Evolutionary conservation across 2,329 filamentous ascomycete species (phyloP).

Genomic region (Ilyonectria mors-panacis): DNA sequence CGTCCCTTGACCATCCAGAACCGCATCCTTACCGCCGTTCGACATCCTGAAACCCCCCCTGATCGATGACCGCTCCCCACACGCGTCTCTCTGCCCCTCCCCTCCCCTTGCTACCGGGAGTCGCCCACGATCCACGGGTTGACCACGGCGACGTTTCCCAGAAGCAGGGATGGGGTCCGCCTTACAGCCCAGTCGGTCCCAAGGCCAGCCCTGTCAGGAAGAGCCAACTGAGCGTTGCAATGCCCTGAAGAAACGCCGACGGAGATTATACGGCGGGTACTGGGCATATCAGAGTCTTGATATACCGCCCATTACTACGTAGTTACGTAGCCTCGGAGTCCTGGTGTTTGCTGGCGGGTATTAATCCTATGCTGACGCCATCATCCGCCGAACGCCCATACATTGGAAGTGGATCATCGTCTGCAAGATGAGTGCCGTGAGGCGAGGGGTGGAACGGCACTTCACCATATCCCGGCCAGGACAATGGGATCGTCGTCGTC

Average conservation of each 20-base stretch:
- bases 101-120: not conserved
- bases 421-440: slow-evolving; percentile 25
- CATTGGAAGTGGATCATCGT: slow-evolving; percentile 21
- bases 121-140: slow-evolving; percentile 18
- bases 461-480: slow-evolving; percentile 12
- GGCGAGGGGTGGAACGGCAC: slow-evolving; percentile 22
- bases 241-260: slow-evolving; percentile 30
- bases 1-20: not conserved
- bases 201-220: slow-evolving; percentile 2
- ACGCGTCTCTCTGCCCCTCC: slow-evolving; percentile 11
- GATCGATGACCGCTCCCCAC: slow-evolving; percentile 28
- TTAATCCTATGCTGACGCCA: not conserved
- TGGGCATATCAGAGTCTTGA: slow-evolving; percentile 12
- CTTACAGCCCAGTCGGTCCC: slow-evolving; percentile 14
- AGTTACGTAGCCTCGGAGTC: slow-evolving; percentile 6
- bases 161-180: slow-evolving; percentile 47
- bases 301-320: slow-evolving; percentile 10
- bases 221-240: slow-evolving; percentile 35
- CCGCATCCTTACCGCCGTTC: slow-evolving; percentile 2
- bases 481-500: slow-evolving; percentile 18
- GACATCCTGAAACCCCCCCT: slow-evolving; percentile 25
- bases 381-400: slow-evolving; percentile 13
- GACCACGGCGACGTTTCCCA: slow-evolving; percentile 36
- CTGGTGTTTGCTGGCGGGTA: not conserved
- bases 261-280: slow-evolving; percentile 39